Base-by-base conservation (phyloP, 2,329 filamentous ascomycete species). In the Amylocarpus encephaloides region DNA sequence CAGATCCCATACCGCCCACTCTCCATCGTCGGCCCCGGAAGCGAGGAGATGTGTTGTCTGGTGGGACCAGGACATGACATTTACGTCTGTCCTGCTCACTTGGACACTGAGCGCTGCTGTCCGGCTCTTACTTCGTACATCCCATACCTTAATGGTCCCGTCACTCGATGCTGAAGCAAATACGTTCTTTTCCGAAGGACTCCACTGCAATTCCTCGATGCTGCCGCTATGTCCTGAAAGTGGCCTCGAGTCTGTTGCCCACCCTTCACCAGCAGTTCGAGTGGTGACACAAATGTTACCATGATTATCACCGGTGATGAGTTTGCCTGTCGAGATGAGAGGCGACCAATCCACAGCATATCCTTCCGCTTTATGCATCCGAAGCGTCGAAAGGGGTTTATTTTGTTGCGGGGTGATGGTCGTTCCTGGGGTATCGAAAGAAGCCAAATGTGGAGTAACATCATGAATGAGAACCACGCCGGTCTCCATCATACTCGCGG, bases 271-370 rank as follows among this genome's bases (percentile, higher is more conserved):
- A 64, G 93, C 88, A 45, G 85, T 91, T 50, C 88, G 79, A 6
- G 88, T 90, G 1, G 92, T 96, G 53, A 84, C 76, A 70, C 90
- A 97, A 66, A 98, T 96, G 54, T 86, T 75, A 52, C 93, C 93
- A 59, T 91, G 79, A 65, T 91, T 89, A 70, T 98, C 93, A 56
- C 93, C 93, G 0, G 92, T 96, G 41, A 95, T 71, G 2, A 98
- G 82, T 70, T 92, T 93, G 52, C 91, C 91, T 42, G 83, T 78
- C 0, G 89, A 81, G 41, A 88, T 78, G 9, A 88, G 68, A 1
- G 89, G 87, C 22, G 91, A 95, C 93, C 93, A 98, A 71, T 96
- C 93, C n/a, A 98, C 71, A 0, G 89, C 93, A 68, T 97, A 98
- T 43, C 93, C 93, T 74, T 98, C 93, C 11, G 83, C 74, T 71